Conservation (phyloP, 768 basidiomycete genomes). For the Exidia glandulosa region DNA sequence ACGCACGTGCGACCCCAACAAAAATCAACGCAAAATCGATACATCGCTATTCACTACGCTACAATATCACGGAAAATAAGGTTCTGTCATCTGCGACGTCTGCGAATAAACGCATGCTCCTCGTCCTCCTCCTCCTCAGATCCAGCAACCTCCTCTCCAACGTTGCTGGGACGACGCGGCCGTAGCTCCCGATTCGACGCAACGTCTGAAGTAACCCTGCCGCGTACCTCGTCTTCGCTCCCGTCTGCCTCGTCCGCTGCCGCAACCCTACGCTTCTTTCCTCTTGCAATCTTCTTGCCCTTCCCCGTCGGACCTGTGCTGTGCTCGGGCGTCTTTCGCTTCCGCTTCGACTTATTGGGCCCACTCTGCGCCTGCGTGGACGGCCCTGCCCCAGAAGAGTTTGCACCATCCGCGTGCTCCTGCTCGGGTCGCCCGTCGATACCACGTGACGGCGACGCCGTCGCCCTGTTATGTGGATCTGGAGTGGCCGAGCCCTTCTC, state of each 20-base stretch:
- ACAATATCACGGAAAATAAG: neutral
- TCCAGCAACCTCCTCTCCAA: neutral
- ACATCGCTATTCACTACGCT: no score
- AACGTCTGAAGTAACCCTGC: neutral
- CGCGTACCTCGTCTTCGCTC: neutral
- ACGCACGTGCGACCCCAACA: neutral
- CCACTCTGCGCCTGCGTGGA: neutral
- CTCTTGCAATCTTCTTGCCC: neutral
- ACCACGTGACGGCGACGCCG: no score
- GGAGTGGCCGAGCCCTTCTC: neutral
- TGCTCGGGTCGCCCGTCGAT: neutral
- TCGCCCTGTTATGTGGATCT: neutral
- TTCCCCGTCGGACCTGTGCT: neutral
- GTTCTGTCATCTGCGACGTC: neutral
- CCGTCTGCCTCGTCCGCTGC: neutral
- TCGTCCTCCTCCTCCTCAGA: neutral
- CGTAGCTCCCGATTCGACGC: neutral
- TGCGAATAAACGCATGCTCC: neutral
- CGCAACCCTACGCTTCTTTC: neutral
- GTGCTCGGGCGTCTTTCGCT: neutral
- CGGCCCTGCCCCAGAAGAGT: neutral
- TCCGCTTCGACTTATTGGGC: neutral
- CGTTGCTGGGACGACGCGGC: neutral
- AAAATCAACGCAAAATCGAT: no score
- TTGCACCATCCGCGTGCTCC: neutral